A percentile compares a stretch with the other conserved stretches of the same genome.
Conservation (phyloP, 2,329 filamentous ascomycete species). For the Beauveria sp. region DNA sequence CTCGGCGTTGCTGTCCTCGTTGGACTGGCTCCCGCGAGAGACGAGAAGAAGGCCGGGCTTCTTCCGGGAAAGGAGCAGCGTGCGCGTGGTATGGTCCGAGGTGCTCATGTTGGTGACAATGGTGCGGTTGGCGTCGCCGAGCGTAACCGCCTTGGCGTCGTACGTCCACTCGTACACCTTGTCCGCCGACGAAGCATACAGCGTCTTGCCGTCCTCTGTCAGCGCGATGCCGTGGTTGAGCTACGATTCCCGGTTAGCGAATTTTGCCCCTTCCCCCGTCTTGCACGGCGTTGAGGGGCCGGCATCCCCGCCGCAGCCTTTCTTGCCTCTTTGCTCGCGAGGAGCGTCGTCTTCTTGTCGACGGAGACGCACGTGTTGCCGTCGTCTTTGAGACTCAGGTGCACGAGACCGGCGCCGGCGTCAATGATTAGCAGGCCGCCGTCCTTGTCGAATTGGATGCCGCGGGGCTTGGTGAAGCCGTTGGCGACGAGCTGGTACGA, state of each 20-base stretch:
- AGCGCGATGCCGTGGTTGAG: slow-evolving; percentile 51
- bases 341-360: slow-evolving; percentile 26
- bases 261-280: slow-evolving; percentile 22
- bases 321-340: slow-evolving; percentile 27
- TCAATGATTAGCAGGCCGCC: slow-evolving; percentile 41
- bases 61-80: slow-evolving; percentile 52
- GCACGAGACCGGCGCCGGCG: slow-evolving; percentile 32
- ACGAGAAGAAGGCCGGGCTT: slow-evolving; percentile 53
- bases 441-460: slow-evolving; percentile 37
- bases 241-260: slow-evolving; percentile 21
- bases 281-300: too few relatives aligned
- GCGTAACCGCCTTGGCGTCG: slow-evolving; percentile 42
- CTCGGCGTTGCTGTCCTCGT: slow-evolving; percentile 51
- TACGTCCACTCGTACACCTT: slow-evolving; percentile 61
- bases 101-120: slow-evolving; percentile 57
- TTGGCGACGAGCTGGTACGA: slow-evolving; percentile 35
- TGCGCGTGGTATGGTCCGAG: slow-evolving; percentile 57
- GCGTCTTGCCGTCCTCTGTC: slow-evolving; percentile 42
- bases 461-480: slow-evolving; percentile 34
- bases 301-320: slow-evolving; percentile 8
- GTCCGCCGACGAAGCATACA: slow-evolving; percentile 50
- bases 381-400: slow-evolving; percentile 32
- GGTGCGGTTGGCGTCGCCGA: slow-evolving; percentile 35
- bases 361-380: slow-evolving; percentile 35
- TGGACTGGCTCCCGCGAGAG: slow-evolving; percentile 55